Evolutionary conservation across 768 basidiomycete species (phyloP), one percentile per base, ranked within the genome.

Genomic region (Hygrocybe punicea): DNA sequence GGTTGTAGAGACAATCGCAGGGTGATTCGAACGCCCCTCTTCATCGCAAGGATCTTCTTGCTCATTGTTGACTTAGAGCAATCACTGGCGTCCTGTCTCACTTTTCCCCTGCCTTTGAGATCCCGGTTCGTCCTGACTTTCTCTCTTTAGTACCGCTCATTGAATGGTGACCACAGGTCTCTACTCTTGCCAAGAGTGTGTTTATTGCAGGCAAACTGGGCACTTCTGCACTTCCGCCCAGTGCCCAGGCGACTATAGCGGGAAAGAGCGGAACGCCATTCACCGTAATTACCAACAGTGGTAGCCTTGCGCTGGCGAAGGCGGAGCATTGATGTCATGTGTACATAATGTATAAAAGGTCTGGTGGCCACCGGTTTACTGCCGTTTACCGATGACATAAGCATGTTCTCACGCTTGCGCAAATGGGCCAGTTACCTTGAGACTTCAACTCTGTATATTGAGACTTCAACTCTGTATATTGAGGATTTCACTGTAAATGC

Each of bases 281-380:
- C 57, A 85, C 83, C 1, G n/a, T 82, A n/a, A 74, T 89, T 44
- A 66, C 64, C 4, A 89, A 88, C 63, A 63, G 72, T 25, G 83
- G 81, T 33, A 77, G 83, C 5, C 54, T 76, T 42, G 71, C 70
- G 48, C 67, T 86, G 35, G 79, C 76, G 7, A 68, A 69, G 25
- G 39, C 51, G 9, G 59, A 64, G 14, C 59, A n/a, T n/a, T n/a
- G n/a, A n/a, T n/a, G n/a, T n/a, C n/a, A n/a, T n/a, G n/a, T n/a
- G n/a, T n/a, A n/a, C n/a, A n/a, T n/a, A n/a, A n/a, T n/a, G n/a
- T n/a, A n/a, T n/a, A n/a, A n/a, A n/a, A n/a, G n/a, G n/a, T n/a
- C n/a, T n/a, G n/a, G n/a, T n/a, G n/a, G n/a, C n/a, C n/a, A n/a
- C n/a, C n/a, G n/a, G n/a, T n/a, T n/a, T n/a, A n/a, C n/a, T n/a